Evolutionary conservation across 2,329 filamentous ascomycete genomes (phyloP), one percentile per base, ranked within the genome.

Genomic region (Thermothelomyces thermophilus): DNA sequence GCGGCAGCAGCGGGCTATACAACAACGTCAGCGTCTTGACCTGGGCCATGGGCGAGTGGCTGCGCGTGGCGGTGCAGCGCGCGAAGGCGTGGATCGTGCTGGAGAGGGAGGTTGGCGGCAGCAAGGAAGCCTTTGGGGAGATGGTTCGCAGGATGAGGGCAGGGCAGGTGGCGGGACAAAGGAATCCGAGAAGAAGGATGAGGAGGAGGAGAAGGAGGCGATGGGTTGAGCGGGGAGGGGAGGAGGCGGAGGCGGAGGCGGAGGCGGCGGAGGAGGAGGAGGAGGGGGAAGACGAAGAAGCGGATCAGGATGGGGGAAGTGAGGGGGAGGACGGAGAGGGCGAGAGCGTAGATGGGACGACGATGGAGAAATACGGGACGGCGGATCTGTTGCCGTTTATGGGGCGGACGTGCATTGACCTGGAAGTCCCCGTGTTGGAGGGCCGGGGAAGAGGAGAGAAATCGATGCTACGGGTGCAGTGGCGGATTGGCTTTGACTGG

Each of bases 11-110:
- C n/a, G 70, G 71, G 0, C 66, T 79, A 54, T 68, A 71, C 7
- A 71, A 72, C 31, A 84, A 87, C 53, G 64, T 86, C 0, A 74
- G 74, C 17, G 73, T 82, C 5, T 60, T 84, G 0, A 74, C 75
- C 4, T 87, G 83, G 82, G 83, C 82, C 0, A 80, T 87, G 72
- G 75, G 75, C 11, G 80, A 84, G 44, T 87, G 84, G 79, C 74
- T 82, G 53, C 77, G 82, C 2, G 64, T 83, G 1, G 79, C 82
- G 0, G 67, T 74, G 8, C 73, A 75, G 46, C 70, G 84, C 7
- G 84, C 84, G 0, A 69, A 69, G n/a, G 76, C 83, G 48, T 87
- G 84, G 84, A 70, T 70, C 20, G 68, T 66, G 1, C 67, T 85
- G 20, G 72, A 80, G 26, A 59, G 60, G 4, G 71, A 75, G 26